A percentile compares a stretch with the other conserved stretches of the same genome.
Conservation (phyloP, 2,329 filamentous ascomycete genomes). For the Sporothrix pseudoabietina region DNA sequence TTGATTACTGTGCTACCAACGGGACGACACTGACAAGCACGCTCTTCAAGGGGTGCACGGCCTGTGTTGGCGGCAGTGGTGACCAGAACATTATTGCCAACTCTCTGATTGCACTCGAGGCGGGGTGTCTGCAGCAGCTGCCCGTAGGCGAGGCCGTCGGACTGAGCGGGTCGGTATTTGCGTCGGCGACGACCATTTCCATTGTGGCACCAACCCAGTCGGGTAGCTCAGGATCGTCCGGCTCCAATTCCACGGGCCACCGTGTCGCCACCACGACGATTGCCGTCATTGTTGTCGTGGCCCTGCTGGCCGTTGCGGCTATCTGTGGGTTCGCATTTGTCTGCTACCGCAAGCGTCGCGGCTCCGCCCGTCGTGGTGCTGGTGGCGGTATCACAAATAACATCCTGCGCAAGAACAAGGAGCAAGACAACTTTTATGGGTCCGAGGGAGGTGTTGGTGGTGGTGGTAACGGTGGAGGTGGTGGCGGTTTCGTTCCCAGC, state of each 20-base stretch:
- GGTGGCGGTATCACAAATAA: conserved; percentile 31
- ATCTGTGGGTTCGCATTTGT: conserved; percentile 48
- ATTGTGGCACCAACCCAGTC: conserved; percentile 42
- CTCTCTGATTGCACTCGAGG: conserved; percentile 54
- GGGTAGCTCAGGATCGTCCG: conserved; percentile 25
- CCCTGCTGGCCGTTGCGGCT: conserved; percentile 44
- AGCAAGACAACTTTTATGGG: neutral
- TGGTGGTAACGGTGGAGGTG: conserved; percentile 24
- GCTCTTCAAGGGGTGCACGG: conserved; percentile 47
- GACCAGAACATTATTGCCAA: conserved; percentile 52
- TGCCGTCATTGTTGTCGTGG: conserved; percentile 49
- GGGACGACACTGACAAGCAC: conserved; percentile 43
- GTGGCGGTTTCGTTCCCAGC: conserved; percentile 22
- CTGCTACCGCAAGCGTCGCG: conserved; percentile 48
- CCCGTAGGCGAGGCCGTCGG: conserved; percentile 38
- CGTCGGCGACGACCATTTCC: conserved; percentile 37
- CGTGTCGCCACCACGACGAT: conserved; percentile 46
- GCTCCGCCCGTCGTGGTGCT: conserved; percentile 43
- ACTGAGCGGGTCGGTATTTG: conserved; percentile 40
- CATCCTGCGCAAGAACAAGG: conserved; percentile 27
- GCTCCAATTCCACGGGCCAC: conserved; percentile 25
- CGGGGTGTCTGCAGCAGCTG: conserved; percentile 55
- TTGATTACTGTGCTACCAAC: conserved; percentile 52
- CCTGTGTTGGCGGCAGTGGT: conserved; percentile 50
- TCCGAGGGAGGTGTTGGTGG: conserved; percentile 30